Evolutionary conservation across 768 basidiomycete species (phyloP).

Genomic region (Termitomyces heimii): DNA sequence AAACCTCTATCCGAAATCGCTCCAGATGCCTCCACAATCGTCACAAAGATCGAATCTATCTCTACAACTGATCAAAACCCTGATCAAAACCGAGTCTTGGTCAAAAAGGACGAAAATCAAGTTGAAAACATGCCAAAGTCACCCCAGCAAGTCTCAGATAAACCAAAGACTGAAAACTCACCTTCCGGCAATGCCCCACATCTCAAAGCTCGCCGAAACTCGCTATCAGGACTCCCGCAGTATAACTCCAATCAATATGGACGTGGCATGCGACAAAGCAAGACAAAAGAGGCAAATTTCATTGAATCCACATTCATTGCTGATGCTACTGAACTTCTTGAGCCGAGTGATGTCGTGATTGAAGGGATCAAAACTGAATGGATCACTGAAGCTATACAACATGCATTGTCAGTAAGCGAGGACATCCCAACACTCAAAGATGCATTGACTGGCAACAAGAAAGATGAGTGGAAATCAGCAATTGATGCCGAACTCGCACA

Average conservation of each 20-base stretch:
- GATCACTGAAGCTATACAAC: no score
- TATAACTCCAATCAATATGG: neutral
- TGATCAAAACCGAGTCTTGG: neutral
- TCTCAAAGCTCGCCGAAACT: neutral
- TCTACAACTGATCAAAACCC: neutral
- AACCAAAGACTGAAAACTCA: neutral
- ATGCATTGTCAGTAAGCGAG: no score
- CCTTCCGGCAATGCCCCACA: neutral
- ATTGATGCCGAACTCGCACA: no score
- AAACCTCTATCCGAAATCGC: neutral
- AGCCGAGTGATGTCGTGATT: neutral
- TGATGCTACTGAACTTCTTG: neutral
- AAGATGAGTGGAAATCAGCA: no score
- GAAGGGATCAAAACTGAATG: neutral
- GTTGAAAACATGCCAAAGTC: neutral
- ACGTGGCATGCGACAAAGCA: neutral
- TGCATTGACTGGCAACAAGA: no score
- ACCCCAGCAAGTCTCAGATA: neutral
- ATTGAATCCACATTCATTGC: neutral
- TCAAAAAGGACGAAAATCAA: neutral
- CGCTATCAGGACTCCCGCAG: neutral
- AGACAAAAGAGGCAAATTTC: neutral
- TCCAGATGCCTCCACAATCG: neutral
- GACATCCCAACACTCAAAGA: no score
- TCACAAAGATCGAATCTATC: neutral